A percentile compares a stretch with the other conserved stretches of the same genome.
phyloP scores from a whole-genome alignment of 495 filamentous ascomycete species.

The Pyronema domesticum region DNA sequence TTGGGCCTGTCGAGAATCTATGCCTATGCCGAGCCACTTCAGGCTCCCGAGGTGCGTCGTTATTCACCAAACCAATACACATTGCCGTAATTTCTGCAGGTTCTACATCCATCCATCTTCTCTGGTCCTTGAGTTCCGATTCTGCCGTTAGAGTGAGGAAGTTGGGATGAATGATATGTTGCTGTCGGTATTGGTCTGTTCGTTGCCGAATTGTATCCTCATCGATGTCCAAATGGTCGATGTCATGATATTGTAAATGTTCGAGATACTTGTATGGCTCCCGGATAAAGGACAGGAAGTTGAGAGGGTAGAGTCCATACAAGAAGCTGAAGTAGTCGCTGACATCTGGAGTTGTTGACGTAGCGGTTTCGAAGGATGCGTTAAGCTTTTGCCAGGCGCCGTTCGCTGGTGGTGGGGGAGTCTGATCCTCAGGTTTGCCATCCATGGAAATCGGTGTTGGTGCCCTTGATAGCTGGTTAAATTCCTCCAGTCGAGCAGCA shows the following conservation, averaged over 20 bases:
- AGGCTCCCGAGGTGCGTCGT: slow-evolving; percentile 20
- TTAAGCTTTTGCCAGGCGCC: slow-evolving; percentile 42
- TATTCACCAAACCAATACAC: slow-evolving; percentile 39
- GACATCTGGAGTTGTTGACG: slow-evolving; percentile 48
- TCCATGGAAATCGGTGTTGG: slow-evolving; percentile 14
- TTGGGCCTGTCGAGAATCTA: slow-evolving; percentile 20
- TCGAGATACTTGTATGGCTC: slow-evolving; percentile 55
- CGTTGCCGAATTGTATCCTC: slow-evolving; percentile 49
- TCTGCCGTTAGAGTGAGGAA: slow-evolving; percentile 54
- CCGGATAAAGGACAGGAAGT: slow-evolving; percentile 57
- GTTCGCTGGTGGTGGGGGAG: background rate
- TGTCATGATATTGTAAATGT: slow-evolving; percentile 40
- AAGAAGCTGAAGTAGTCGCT: slow-evolving; percentile 60
- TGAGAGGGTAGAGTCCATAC: slow-evolving; percentile 64
- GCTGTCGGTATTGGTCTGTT: slow-evolving; percentile 47
- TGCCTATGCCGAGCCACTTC: slow-evolving; percentile 23
- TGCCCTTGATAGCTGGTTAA: slow-evolving; percentile 15
- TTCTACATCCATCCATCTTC: slow-evolving; percentile 54
- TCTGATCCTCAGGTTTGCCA: slow-evolving; percentile 17
- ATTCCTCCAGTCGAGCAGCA: slow-evolving; percentile 23
- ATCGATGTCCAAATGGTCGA: slow-evolving; percentile 52
- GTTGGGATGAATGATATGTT: slow-evolving; percentile 54
- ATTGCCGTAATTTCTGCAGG: slow-evolving; percentile 51
- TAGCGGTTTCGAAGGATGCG: slow-evolving; percentile 38
- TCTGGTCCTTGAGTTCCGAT: slow-evolving; percentile 49